Conservation (phyloP, 352 stramenopile species). For the Globisporangium parvum region DNA sequence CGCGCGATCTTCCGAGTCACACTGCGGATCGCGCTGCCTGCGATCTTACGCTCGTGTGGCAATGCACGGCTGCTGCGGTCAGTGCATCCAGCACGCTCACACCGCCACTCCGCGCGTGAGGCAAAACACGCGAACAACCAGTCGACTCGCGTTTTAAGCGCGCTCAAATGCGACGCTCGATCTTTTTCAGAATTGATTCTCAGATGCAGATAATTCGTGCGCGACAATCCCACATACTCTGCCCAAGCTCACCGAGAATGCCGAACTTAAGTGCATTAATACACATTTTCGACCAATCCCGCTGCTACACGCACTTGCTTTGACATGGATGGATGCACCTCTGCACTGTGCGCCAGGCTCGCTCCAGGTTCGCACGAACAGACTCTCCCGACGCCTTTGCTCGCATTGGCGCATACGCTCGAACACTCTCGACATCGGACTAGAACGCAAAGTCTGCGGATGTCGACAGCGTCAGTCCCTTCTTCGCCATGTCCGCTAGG, state of each 20-base stretch:
- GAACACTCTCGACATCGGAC: background rate
- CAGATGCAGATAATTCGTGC: background rate
- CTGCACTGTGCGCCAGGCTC: too few relatives aligned
- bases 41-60: too few relatives aligned
- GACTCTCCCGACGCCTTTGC: too few relatives aligned
- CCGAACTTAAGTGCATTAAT: background rate
- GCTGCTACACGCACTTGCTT: too few relatives aligned
- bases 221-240: background rate
- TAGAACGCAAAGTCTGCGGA: slow-evolving; percentile 35
- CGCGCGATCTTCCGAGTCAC: background rate
- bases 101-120: too few relatives aligned
- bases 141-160: slow-evolving; percentile 17
- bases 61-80: too few relatives aligned
- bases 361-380: too few relatives aligned
- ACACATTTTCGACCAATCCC: too few relatives aligned
- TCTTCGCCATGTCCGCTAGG: slow-evolving; percentile 50
- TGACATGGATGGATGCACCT: too few relatives aligned
- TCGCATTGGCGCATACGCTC: background rate
- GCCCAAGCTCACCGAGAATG: background rate
- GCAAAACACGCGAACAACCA: too few relatives aligned
- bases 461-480: slow-evolving; percentile 57
- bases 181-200: background rate
- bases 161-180: slow-evolving; percentile 17
- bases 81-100: too few relatives aligned
- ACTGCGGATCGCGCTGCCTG: too few relatives aligned